Conservation (phyloP, 2,329 filamentous ascomycete species). For the Penicillium occitanis region DNA sequence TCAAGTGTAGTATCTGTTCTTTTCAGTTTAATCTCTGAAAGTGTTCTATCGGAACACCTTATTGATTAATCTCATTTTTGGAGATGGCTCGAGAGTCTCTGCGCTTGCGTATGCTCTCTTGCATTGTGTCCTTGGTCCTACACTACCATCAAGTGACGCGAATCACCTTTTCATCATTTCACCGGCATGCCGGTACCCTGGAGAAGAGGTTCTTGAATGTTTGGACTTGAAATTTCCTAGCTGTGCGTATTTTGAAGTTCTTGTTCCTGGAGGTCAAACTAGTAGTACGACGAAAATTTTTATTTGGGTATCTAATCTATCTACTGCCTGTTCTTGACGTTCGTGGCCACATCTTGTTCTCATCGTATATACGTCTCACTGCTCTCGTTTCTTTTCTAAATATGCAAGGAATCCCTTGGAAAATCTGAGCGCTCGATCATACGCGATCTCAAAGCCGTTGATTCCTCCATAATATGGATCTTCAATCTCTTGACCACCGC, state of each 20-base stretch:
- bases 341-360: not conserved
- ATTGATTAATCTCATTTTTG: slow-evolving; percentile 85
- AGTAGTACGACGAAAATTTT: not conserved
- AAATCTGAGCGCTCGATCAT: slow-evolving; percentile 77
- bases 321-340: not conserved
- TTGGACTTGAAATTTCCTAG: not conserved
- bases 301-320: not conserved
- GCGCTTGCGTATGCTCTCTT: slow-evolving; percentile 67
- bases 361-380: not conserved
- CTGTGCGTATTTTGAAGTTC: too few relatives aligned
- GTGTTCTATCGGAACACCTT: slow-evolving; percentile 66
- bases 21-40: slow-evolving; percentile 97
- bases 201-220: slow-evolving; percentile 51
- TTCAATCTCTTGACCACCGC: slow-evolving; percentile 66
- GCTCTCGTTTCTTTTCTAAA: slow-evolving; percentile 38
- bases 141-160: slow-evolving; percentile 73
- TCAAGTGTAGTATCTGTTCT: slow-evolving; percentile 97
- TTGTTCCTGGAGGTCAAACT: not conserved
- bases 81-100: slow-evolving; percentile 54
- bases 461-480: slow-evolving; percentile 93
- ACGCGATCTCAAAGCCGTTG: slow-evolving; percentile 81
- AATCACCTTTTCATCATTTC: slow-evolving; percentile 63
- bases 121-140: slow-evolving; percentile 74
- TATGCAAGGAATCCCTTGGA: slow-evolving; percentile 71
- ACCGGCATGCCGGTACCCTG: slow-evolving; percentile 55